These are phyloP conservation scores for Vigna trinervia DNA, from an alignment of 306 rosid genomes.

Conservation along the genomic window DNA sequence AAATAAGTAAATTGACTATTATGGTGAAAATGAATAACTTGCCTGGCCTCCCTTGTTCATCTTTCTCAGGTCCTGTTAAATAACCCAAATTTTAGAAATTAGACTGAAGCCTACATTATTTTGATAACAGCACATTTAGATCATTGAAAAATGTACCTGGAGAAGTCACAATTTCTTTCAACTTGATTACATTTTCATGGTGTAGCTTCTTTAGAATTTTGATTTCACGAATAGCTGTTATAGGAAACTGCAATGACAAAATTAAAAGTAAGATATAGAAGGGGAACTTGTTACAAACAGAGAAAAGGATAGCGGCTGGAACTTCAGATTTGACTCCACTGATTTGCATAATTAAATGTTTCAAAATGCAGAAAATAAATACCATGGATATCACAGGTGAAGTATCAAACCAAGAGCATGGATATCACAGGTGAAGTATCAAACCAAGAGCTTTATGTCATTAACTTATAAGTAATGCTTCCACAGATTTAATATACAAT, in stretches of 20 bases:
- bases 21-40: constrained; percentile 18
- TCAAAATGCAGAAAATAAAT: neutral
- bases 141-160: constrained; percentile 53
- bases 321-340: constrained; percentile 20
- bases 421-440: constrained; percentile 3
- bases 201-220: constrained; percentile 72
- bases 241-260: constrained; percentile 64
- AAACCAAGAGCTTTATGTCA: neutral
- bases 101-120: constrained; percentile 2
- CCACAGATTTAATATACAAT: constrained; percentile 10
- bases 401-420: neutral
- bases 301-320: neutral
- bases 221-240: constrained; percentile 79
- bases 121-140: neutral
- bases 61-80: constrained; percentile 62
- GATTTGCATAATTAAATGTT: constrained; percentile 2
- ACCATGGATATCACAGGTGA: neutral
- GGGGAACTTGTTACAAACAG: neutral
- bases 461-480: constrained; percentile 5
- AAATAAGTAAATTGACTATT: constrained; percentile 14
- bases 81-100: constrained; percentile 5
- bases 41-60: constrained; percentile 75
- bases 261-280: constrained; percentile 25
- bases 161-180: constrained; percentile 76
- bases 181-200: constrained; percentile 73